Conservation (phyloP, 2,329 filamentous ascomycete genomes). For the Aureobasidium sp. region DNA sequence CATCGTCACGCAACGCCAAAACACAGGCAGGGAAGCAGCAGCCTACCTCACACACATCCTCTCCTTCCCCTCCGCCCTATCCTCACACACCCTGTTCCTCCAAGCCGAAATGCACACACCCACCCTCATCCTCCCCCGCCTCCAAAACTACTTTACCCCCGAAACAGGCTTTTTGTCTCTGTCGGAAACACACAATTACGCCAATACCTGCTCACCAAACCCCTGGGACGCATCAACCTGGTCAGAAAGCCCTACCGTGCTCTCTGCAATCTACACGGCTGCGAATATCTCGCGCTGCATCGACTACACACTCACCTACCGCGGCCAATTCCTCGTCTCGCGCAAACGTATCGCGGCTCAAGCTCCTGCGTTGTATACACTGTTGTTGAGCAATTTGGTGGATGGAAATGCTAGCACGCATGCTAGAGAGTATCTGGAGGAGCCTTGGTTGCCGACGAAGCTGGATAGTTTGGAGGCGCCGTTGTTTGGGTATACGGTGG, state of each 20-base stretch:
- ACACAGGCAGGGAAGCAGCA: neutral
- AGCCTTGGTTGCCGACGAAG: neutral
- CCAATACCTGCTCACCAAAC: neutral
- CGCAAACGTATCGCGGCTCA: conserved; percentile 32
- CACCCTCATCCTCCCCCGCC: neutral
- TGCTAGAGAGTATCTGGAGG: neutral
- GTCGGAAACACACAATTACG: neutral
- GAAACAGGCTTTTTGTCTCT: neutral
- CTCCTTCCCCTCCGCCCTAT: neutral
- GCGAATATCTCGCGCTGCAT: neutral
- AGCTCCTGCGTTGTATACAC: conserved; percentile 26
- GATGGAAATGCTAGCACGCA: neutral
- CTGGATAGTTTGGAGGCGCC: neutral
- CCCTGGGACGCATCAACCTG: neutral
- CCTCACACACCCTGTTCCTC: neutral
- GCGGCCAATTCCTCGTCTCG: conserved; percentile 41
- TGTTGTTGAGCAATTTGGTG: conserved; percentile 18
- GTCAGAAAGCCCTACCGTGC: neutral
- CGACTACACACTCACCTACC: conserved; percentile 32
- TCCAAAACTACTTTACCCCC: neutral
- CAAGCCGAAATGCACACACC: neutral
- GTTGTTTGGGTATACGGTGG: neutral
- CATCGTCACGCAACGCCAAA: neutral
- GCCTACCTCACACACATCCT: neutral
- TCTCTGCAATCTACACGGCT: neutral